Evolutionary conservation across 2,329 filamentous ascomycete genomes (phyloP), one percentile per base, ranked within the genome.

Genomic region (Thyridium curvatum): DNA sequence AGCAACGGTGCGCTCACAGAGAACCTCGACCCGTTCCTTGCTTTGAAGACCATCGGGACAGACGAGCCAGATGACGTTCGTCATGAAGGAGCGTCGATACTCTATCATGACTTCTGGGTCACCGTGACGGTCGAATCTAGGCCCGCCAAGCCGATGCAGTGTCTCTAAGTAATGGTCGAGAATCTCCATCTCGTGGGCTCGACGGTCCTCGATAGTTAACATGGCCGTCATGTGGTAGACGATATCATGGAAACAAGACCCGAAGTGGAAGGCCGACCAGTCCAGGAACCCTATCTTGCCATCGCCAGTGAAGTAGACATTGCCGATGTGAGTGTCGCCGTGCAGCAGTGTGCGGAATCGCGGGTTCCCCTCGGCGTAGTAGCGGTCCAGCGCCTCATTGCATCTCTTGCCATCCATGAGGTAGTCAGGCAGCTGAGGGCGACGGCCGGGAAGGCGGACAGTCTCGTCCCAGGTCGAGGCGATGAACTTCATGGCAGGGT

Each of bases 241-340:
- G 3, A 68, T 46, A 37, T 68, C 66, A 40, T 69, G 65, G 42
- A 68, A 64, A 39, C 56, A 60, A 4, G 62, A 66, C 1, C 56
- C 63, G 28, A 65, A 61, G 45, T 66, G 61, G 28, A 60, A 58
- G 1, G 56, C 57, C 17, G 59, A 60, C 63, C 62, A 68, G 52
- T 69, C 64, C 1, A 69, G 41, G 45, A 68, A 69, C 1, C 62
- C 54, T 3, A 56, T 60, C 15, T 48, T 35, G 1, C 55, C 56
- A 2, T 58, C 52, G 3, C 52, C 43, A 1, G 59, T 58, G 34
- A 68, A 59, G 48, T 63, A 68, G n/a, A 61, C 55, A 45, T 69
- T 69, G 21, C 64, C 64, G 12, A 65, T 53, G 41, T 68, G 66
- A 10, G 64, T 56, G 37, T 69, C 66, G 10, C 64, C 65, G 38